phyloP scores from a whole-genome alignment of 2,329 filamentous ascomycete genomes.

The Stachybotrys echinatus region DNA sequence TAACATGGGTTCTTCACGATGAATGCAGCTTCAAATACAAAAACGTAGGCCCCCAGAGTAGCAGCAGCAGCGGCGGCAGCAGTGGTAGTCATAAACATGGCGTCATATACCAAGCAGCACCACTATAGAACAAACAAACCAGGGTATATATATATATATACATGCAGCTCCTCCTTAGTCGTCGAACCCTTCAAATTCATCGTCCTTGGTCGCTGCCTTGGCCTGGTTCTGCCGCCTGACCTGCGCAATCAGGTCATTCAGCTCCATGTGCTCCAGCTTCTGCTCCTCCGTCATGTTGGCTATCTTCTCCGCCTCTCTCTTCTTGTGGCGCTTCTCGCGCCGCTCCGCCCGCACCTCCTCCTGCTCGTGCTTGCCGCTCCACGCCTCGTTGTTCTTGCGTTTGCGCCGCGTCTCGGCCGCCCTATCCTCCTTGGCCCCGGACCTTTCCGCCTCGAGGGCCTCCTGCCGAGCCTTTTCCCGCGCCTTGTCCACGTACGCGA shows the following conservation, averaged over 20 bases:
- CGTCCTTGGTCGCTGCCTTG: conserved; percentile 34
- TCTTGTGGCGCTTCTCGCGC: conserved; percentile 59
- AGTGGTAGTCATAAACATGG: no score
- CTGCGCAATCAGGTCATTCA: conserved; percentile 58
- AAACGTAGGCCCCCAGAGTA: no score
- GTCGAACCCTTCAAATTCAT: conserved; percentile 57
- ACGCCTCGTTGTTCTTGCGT: conserved; percentile 60
- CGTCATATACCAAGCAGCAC: no score
- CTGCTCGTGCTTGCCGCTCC: conserved; percentile 66
- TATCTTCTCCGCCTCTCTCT: conserved; percentile 57
- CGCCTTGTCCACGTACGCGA: conserved; percentile 66
- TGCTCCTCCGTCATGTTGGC: conserved; percentile 67
- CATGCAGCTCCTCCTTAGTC: conserved; percentile 23
- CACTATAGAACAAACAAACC: background rate
- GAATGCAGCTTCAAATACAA: no score
- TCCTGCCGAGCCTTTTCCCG: conserved; percentile 61
- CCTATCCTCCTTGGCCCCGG: conserved; percentile 29
- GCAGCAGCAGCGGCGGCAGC: no score
- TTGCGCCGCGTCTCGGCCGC: conserved; percentile 45
- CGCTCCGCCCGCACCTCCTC: conserved; percentile 58
- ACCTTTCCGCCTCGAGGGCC: conserved; percentile 46
- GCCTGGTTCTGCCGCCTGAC: conserved; percentile 54
- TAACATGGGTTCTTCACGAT: no score
- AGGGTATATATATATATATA: background rate
- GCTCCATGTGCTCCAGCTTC: conserved; percentile 55